Evolutionary conservation across 495 filamentous ascomycete species (phyloP).

Genomic region (Daldinia childiae): DNA sequence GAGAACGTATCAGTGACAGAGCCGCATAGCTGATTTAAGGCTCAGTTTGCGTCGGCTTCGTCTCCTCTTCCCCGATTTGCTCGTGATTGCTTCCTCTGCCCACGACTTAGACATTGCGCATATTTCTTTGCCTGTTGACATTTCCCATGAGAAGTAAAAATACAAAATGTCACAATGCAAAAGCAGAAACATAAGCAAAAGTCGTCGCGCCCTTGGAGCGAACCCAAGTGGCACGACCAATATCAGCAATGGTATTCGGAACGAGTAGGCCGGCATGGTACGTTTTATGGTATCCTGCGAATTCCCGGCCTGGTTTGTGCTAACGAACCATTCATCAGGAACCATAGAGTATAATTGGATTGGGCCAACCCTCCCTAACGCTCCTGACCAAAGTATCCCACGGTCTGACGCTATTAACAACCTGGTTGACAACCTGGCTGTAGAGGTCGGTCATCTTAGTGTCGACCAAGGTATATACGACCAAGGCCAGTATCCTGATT

Average conservation of each 20-base stretch:
- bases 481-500: slow-evolving; percentile 24
- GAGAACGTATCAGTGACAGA: slow-evolving; percentile 34
- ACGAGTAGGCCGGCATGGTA: slow-evolving; percentile 43
- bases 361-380: slow-evolving; percentile 28
- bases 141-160: slow-evolving; percentile 32
- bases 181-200: slow-evolving; percentile 44
- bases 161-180: slow-evolving; percentile 51
- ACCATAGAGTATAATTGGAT: slow-evolving; percentile 41
- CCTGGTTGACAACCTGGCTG: slow-evolving; percentile 26
- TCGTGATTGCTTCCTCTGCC: slow-evolving; percentile 35
- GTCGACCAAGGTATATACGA: slow-evolving; percentile 36
- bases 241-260: slow-evolving; percentile 41
- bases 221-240: slow-evolving; percentile 45
- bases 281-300: slow-evolving; percentile 24
- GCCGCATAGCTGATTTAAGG: slow-evolving; percentile 46
- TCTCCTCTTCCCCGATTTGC: slow-evolving; percentile 25
- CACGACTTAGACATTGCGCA: slow-evolving; percentile 27
- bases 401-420: slow-evolving; percentile 41
- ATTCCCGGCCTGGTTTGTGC: slow-evolving; percentile 22
- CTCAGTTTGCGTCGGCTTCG: slow-evolving; percentile 29
- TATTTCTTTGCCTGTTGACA: slow-evolving; percentile 14
- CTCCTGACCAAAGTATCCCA: slow-evolving; percentile 38
- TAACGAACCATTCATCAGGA: slow-evolving; percentile 32
- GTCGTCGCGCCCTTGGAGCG: slow-evolving; percentile 44
- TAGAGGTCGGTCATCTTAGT: neutral